Evolutionary conservation across 352 stramenopile genomes (phyloP).

Genomic region (Phytophthora fragariaefolia): DNA sequence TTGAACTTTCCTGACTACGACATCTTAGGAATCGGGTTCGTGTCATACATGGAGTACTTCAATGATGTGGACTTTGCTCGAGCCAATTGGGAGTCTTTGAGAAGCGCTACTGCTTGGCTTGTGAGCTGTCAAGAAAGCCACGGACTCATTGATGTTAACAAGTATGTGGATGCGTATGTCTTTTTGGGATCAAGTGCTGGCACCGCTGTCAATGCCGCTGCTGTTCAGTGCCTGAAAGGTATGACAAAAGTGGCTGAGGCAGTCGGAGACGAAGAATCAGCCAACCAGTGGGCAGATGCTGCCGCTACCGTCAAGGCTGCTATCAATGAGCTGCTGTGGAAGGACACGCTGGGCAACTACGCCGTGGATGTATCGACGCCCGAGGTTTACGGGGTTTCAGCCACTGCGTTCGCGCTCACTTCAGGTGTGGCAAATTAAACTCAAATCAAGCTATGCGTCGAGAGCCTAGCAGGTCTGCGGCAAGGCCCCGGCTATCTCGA

Average conservation of each 20-base stretch:
- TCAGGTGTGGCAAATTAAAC: constrained; percentile 37
- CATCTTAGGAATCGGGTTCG: constrained; percentile 38
- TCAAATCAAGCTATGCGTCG: constrained; percentile 27
- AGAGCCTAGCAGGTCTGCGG: constrained; percentile 29
- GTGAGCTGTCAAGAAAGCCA: constrained; percentile 23
- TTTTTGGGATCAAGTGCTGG: constrained; percentile 24
- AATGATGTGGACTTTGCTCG: constrained; percentile 27
- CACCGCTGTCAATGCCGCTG: constrained; percentile 34
- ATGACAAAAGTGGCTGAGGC: constrained; percentile 31
- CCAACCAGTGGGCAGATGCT: constrained; percentile 19
- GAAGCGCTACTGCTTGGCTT: constrained; percentile 26
- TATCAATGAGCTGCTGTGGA: constrained; percentile 44
- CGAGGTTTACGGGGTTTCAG: constrained; percentile 37
- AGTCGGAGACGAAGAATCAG: constrained; percentile 29
- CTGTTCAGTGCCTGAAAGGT: constrained; percentile 34
- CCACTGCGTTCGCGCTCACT: constrained; percentile 37
- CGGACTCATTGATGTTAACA: constrained; percentile 35
- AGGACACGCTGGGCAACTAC: constrained; percentile 36
- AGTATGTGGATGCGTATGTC: constrained; percentile 33
- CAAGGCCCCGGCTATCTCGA: constrained; percentile 42
- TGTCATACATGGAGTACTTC: constrained; percentile 46
- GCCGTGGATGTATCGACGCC: constrained; percentile 22
- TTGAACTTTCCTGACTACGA: constrained; percentile 41
- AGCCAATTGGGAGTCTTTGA: constrained; percentile 33
- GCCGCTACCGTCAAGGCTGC: constrained; percentile 30